Conservation (phyloP, 2,329 filamentous ascomycete species). For the Plectosphaerella plurivora region DNA sequence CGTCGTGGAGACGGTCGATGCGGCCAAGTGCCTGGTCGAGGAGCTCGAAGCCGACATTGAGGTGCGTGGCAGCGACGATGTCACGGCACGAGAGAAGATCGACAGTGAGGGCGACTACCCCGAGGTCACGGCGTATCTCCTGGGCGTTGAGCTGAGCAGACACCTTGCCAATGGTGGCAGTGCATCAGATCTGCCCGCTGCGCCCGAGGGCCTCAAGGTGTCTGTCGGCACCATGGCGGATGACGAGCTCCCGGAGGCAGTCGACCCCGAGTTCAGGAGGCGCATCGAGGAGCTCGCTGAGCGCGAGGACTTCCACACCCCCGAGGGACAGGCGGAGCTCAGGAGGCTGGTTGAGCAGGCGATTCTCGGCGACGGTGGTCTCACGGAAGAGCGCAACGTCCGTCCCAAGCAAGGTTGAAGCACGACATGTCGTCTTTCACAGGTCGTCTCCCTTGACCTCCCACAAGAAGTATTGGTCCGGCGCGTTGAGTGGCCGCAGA, state of each 20-base stretch:
- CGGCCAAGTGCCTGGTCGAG: slow-evolving; percentile 75
- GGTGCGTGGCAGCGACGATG: slow-evolving; percentile 66
- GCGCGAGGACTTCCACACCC: slow-evolving; percentile 76
- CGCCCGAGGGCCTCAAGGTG: slow-evolving; percentile 74
- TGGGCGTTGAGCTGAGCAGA: slow-evolving; percentile 23
- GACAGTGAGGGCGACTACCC: slow-evolving; percentile 74
- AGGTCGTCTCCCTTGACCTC: slow-evolving; percentile 46
- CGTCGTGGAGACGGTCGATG: slow-evolving; percentile 76
- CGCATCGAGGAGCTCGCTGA: slow-evolving; percentile 86
- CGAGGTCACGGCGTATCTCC: slow-evolving; percentile 68
- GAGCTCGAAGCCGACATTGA: slow-evolving; percentile 69
- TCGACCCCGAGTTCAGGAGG: slow-evolving; percentile 77
- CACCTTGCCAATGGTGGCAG: slow-evolving; percentile 12
- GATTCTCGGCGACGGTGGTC: slow-evolving; percentile 56
- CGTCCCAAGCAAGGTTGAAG: slow-evolving; percentile 55
- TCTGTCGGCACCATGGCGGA: slow-evolving; percentile 69
- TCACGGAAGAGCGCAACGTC: slow-evolving; percentile 61
- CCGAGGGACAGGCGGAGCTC: slow-evolving; percentile 74
- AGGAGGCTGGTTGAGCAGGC: slow-evolving; percentile 77
- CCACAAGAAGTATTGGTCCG: slow-evolving; percentile 57
- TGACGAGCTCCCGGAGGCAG: slow-evolving; percentile 55
- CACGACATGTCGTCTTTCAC: not conserved
- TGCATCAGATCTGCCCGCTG: slow-evolving; percentile 44
- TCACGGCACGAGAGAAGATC: slow-evolving; percentile 79
- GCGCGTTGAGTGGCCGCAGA: slow-evolving; percentile 43